Evolutionary conservation across 2,329 filamentous ascomycete genomes (phyloP), one percentile per base, ranked within the genome.

Genomic region (Chaetomiaceae sp.): DNA sequence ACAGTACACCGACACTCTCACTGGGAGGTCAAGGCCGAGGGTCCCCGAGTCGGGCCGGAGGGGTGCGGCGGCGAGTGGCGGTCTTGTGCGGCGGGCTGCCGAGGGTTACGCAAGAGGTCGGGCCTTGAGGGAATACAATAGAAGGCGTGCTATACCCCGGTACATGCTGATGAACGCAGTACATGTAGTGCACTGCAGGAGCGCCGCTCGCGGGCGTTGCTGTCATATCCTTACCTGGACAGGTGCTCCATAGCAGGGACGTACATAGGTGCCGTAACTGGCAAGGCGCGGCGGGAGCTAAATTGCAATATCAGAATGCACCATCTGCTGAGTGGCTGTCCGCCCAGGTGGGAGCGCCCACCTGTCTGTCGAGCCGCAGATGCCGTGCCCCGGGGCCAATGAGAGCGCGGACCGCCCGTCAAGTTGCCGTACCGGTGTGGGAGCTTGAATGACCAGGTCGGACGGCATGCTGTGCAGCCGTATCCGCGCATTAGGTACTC

Each of bases 231-330:
- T 9, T 24, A 5, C 22, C 22, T n/a, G n/a, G n/a, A n/a, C n/a
- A 9, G 5, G 6, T 24, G 22, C 22, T 24, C 22, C 5, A 9
- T 9, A 24, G 22, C 9, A 29, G 47, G 45, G 38, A 37, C 42
- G 8, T 32, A 34, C 41, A 38, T 24, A 24, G 22, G 22, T 48
- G 41, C 38, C 38, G 39, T 26, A 50, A 42, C 45, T 45, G 48
- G 54, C 20, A 42, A 48, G 34, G 15, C n/a, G 40, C 47, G 42
- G 49, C 52, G 48, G 54, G 52, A 51, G 42, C 43, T 47, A 48
- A 32, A 58, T 56, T 56, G 54, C 49, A 52, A 54, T 55, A 49
- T 52, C 44, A 40, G 38, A 26, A 41, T 22, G 46, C 54, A 47
- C 52, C 44, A 52, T 44, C 52, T 48, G 47, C 44, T 58, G 48